Conservation (phyloP, 2,329 filamentous ascomycete species). For the Trichoderma cornu-damae region DNA sequence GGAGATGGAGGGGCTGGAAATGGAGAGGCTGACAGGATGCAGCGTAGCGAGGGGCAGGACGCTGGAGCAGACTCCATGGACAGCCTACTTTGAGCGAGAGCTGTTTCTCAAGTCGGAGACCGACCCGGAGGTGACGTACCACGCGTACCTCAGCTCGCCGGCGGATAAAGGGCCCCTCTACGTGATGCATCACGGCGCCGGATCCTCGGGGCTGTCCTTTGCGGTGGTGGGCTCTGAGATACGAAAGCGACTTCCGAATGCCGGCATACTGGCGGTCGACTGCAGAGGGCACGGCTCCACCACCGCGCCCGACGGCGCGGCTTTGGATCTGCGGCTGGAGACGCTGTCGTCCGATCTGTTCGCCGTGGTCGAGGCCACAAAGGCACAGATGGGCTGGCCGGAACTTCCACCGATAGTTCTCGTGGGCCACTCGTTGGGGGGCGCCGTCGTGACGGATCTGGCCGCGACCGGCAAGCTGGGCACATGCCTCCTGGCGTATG, state of each 20-base stretch:
- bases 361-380: conserved; percentile 62
- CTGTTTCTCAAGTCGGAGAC: conserved; percentile 59
- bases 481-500: conserved; percentile 70
- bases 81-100: conserved; percentile 84
- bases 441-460: conserved; percentile 82
- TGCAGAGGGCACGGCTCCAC: conserved; percentile 82
- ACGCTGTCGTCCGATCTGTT: conserved; percentile 70
- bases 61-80: conserved; percentile 71
- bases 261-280: conserved; percentile 80
- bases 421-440: conserved; percentile 88
- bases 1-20: neutral
- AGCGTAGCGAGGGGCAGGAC: conserved; percentile 50
- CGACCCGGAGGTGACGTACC: conserved; percentile 56
- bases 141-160: conserved; percentile 85
- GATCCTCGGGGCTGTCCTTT: conserved; percentile 89
- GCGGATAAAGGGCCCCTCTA: conserved; percentile 72
- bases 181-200: conserved; percentile 90
- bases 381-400: conserved; percentile 65
- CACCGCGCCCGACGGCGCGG: conserved; percentile 37
- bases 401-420: conserved; percentile 70
- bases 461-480: conserved; percentile 65
- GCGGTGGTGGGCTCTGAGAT: conserved; percentile 75
- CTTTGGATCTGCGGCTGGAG: conserved; percentile 63
- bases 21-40: conserved; percentile 26
- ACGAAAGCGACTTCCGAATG: conserved; percentile 66